Conservation (phyloP, 306 rosid genomes). For the Cucurbita ficifolia region DNA sequence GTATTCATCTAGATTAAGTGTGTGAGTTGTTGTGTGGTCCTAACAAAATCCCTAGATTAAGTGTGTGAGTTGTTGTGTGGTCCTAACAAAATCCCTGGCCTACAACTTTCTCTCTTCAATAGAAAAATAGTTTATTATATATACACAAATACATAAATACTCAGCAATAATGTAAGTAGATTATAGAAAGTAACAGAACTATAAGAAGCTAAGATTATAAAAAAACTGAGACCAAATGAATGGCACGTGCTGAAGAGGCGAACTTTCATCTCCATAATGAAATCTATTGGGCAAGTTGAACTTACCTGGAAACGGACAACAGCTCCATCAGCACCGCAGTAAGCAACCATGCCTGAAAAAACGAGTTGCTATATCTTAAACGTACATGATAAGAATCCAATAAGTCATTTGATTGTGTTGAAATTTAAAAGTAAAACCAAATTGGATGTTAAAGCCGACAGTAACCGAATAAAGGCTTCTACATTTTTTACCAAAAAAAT, state of each 20-base stretch:
- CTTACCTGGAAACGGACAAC: conserved; percentile 67
- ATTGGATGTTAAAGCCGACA: neutral
- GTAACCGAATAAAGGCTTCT: neutral
- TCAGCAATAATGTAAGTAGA: neutral
- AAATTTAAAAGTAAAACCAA: neutral
- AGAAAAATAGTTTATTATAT: neutral
- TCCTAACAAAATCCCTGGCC: too few relatives aligned
- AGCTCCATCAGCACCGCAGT: conserved; percentile 68
- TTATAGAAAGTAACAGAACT: neutral
- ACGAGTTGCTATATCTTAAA: neutral
- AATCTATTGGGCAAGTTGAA: conserved; percentile 2
- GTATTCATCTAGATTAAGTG: too few relatives aligned
- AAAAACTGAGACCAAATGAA: neutral
- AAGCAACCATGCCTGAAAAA: conserved; percentile 76
- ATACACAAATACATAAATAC: neutral
- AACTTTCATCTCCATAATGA: neutral
- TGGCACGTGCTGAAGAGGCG: neutral
- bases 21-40: too few relatives aligned
- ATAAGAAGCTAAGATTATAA: neutral
- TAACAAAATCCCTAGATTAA: too few relatives aligned
- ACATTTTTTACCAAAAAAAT: neutral
- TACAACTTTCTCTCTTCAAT: neutral
- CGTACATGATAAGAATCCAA: neutral
- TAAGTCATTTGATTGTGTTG: neutral
- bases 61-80: too few relatives aligned